A percentile compares a stretch with the other conserved stretches of the same genome.
Evolutionary conservation across 345 rosid genomes (phyloP).

Genomic region (Melastoma malabathricum): DNA sequence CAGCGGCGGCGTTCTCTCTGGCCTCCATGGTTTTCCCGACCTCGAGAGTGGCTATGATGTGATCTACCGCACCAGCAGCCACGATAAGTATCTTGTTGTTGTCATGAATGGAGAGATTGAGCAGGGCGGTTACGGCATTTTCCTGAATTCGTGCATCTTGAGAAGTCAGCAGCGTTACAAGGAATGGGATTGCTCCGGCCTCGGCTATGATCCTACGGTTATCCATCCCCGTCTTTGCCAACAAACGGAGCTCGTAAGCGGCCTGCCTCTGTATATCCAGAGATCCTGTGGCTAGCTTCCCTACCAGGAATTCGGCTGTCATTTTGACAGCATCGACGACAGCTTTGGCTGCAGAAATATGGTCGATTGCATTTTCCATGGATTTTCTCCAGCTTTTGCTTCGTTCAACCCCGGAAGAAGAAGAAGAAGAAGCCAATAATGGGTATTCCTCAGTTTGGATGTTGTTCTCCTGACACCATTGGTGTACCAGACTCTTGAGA

Average conservation of each 20-base stretch:
- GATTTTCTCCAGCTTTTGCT: slow-evolving; percentile 15
- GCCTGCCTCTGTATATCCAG: slow-evolving; percentile 47
- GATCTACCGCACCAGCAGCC: slow-evolving; percentile 56
- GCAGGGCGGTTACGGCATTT: slow-evolving; percentile 53
- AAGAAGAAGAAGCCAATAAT: slow-evolving; percentile 23
- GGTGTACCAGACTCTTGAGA: slow-evolving; percentile 41
- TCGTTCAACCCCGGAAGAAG: slow-evolving; percentile 15
- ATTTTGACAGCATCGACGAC: slow-evolving; percentile 40
- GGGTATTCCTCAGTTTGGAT: slow-evolving; percentile 25
- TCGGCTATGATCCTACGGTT: slow-evolving; percentile 45
- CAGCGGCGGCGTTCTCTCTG: slow-evolving; percentile 59
- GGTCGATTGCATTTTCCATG: slow-evolving; percentile 25
- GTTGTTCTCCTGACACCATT: slow-evolving; percentile 60
- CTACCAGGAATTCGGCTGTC: slow-evolving; percentile 64
- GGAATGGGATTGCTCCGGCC: slow-evolving; percentile 61
- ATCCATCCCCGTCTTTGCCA: slow-evolving; percentile 58
- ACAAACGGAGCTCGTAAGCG: slow-evolving; percentile 52
- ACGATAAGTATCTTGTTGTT: slow-evolving; percentile 52
- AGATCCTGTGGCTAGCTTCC: slow-evolving; percentile 62
- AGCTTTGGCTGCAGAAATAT: slow-evolving; percentile 36
- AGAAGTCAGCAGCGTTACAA: slow-evolving; percentile 34
- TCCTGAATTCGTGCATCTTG: slow-evolving; percentile 48
- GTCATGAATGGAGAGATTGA: slow-evolving; percentile 47
- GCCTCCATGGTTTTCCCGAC: slow-evolving; percentile 53
- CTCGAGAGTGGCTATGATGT: slow-evolving; percentile 36